Evolutionary conservation across 352 stramenopile genomes (phyloP).

Genomic region (Stephanocyclus meneghinianus): DNA sequence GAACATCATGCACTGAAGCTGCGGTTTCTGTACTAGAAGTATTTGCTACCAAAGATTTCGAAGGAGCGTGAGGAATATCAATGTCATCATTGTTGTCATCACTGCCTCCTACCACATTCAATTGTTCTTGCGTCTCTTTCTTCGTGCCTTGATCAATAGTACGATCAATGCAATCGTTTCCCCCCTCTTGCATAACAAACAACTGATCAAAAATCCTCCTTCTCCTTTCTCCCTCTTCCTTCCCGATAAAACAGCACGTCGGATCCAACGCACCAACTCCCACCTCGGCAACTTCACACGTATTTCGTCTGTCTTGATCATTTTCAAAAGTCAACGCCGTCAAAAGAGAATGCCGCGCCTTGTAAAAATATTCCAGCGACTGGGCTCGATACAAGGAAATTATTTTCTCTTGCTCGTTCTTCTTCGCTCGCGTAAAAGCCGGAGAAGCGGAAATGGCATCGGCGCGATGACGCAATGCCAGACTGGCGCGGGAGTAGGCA

Average conservation of each 20-base stretch:
- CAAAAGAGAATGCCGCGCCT: slow-evolving; percentile 55
- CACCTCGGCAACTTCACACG: slow-evolving; percentile 17
- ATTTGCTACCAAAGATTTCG: slow-evolving; percentile 2
- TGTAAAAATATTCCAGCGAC: slow-evolving; percentile 61
- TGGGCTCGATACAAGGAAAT: slow-evolving; percentile 55
- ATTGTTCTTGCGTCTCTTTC: neutral
- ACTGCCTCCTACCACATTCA: slow-evolving; percentile 2
- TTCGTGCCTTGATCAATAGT: neutral
- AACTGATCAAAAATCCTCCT: slow-evolving; percentile 22
- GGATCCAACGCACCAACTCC: slow-evolving; percentile 29
- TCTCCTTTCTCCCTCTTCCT: slow-evolving; percentile 29
- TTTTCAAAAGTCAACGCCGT: slow-evolving; percentile 55
- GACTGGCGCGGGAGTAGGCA: slow-evolving; percentile 48
- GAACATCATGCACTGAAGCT: neutral
- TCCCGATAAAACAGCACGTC: slow-evolving; percentile 22
- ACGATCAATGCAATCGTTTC: neutral
- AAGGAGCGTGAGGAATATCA: slow-evolving; percentile 27
- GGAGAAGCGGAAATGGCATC: slow-evolving; percentile 23
- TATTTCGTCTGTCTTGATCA: slow-evolving; percentile 38
- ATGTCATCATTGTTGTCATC: slow-evolving; percentile 17
- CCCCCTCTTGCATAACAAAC: slow-evolving; percentile 16
- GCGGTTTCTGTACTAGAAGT: neutral
- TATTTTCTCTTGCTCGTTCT: slow-evolving; percentile 47
- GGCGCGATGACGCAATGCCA: slow-evolving; percentile 39
- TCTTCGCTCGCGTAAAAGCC: neutral